A percentile compares a stretch with the other conserved stretches of the same genome.
phyloP scores from a whole-genome alignment of 352 stramenopile genomes.

The Peronospora farinosa region DNA sequence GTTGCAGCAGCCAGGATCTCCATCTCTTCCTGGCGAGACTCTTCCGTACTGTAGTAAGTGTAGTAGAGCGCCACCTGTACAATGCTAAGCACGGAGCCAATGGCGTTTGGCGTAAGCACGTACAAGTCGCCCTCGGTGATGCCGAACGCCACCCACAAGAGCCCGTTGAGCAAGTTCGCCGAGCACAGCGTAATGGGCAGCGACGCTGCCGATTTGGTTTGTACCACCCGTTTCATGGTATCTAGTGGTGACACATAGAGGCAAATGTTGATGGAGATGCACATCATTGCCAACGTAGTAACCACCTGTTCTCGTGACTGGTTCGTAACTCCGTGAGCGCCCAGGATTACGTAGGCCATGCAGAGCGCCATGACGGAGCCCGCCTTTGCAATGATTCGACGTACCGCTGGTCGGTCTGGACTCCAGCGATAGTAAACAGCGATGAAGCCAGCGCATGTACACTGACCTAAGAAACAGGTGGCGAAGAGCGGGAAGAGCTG shows the following conservation, averaged over 20 bases:
- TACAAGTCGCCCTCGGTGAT: conserved; percentile 35
- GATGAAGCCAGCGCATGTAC: conserved; percentile 34
- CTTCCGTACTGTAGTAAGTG: conserved; percentile 28
- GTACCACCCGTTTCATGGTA: conserved; percentile 37
- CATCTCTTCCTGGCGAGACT: conserved; percentile 17
- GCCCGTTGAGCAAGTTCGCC: conserved; percentile 40
- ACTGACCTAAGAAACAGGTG: conserved; percentile 30
- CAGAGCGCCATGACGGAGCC: conserved; percentile 25
- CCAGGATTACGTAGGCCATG: conserved; percentile 26
- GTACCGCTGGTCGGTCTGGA: conserved; percentile 21
- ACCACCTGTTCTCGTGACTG: conserved; percentile 29
- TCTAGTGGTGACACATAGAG: conserved; percentile 46
- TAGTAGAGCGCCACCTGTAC: conserved; percentile 41
- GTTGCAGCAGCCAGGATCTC: conserved; percentile 16
- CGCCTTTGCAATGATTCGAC: conserved; percentile 17
- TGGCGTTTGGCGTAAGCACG: conserved; percentile 35
- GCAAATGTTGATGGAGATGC: conserved; percentile 34
- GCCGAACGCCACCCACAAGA: conserved; percentile 43
- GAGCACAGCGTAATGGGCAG: conserved; percentile 42
- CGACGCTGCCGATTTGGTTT: conserved; percentile 38
- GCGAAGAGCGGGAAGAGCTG: conserved; percentile 41
- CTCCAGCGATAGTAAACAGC: conserved; percentile 34
- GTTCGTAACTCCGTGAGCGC: conserved; percentile 18
- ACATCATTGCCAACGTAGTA: conserved; percentile 32
- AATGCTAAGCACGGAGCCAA: conserved; percentile 35